Base-by-base conservation (phyloP, 129 eudicot genomes). In the Saussurea involucrata region DNA sequence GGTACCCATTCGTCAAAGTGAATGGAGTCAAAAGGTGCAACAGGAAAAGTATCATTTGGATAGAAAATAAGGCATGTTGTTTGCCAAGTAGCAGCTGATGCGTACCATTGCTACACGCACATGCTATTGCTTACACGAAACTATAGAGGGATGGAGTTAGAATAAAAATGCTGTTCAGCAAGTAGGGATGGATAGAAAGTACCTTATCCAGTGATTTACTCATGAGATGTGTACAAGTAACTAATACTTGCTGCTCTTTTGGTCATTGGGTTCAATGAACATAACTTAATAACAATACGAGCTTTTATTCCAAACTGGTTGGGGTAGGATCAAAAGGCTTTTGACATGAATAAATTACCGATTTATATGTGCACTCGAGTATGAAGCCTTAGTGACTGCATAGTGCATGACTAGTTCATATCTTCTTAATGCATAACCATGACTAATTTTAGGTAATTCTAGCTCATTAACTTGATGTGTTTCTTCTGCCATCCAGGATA, bases 401-500 rank as follows among this genome's bases (percentile, higher is more conserved):
- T 53, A 24, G 29, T 72, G 28, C 46, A 49, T 17, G 3, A 72
- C 31, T n/a, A n/a, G n/a, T n/a, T n/a, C n/a, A n/a, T n/a, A n/a
- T n/a, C n/a, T n/a, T n/a, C n/a, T n/a, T n/a, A 24, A 53, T 72
- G 28, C 46, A 49, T 17, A 5, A 72, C 31, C 8, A 29, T 28
- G 33, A 3, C n/a, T 66, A 46, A 46, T 12, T 66, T 76, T 18
- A 11, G 55, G 24, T 15, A 42, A 29, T 34, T 29, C 37, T 20
- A 74, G 70, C 32, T 57, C 32, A 60, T 29, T 36, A 13, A 8
- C 29, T 42, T 76, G 32, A 29, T 66, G 12, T 36, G 6, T 29
- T 10, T 79, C 22, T 25, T 73, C 29, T 57, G 66, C 13, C 66
- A 55, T 78, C 82, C 89, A 95, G 99, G 99, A 95, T 82, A 95